phyloP scores from a whole-genome alignment of 805 yeast genomes.

The Torulaspora maleeae region DNA sequence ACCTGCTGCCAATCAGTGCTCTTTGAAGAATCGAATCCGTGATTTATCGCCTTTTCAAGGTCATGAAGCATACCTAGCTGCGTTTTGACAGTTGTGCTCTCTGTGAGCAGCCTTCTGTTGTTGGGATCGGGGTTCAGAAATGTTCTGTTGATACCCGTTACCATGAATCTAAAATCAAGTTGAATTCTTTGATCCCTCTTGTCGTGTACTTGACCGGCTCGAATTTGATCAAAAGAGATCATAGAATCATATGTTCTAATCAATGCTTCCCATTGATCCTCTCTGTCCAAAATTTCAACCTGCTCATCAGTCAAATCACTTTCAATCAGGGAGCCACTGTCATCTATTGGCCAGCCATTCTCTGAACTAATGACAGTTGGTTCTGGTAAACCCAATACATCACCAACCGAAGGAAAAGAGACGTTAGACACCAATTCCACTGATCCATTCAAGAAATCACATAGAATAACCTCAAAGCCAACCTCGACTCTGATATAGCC shows the following conservation, averaged over 20 bases:
- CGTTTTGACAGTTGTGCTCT: conserved; percentile 35
- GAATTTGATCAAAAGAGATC: conserved; percentile 42
- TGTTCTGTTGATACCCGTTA: conserved; percentile 51
- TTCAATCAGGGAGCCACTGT: conserved; percentile 20
- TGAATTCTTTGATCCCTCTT: conserved; percentile 46
- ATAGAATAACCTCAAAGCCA: conserved; percentile 57
- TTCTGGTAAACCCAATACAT: conserved; percentile 39
- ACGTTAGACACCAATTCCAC: conserved; percentile 45
- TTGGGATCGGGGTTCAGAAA: conserved; percentile 48
- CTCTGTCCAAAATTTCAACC: conserved; percentile 22
- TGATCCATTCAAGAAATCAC: conserved; percentile 50
- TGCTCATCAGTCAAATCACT: conserved; percentile 23
- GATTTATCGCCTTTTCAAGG: conserved; percentile 31
- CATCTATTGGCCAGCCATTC: conserved; percentile 33
- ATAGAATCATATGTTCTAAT: conserved; percentile 27
- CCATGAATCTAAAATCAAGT: conserved; percentile 49
- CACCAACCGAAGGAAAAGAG: conserved; percentile 38
- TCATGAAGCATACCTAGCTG: conserved; percentile 37
- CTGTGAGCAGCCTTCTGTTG: conserved; percentile 36
- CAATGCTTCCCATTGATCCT: conserved; percentile 23
- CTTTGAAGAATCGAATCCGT: conserved; percentile 37
- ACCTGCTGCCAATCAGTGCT: conserved; percentile 55
- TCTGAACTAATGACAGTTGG: conserved; percentile 25
- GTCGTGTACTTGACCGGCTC: conserved; percentile 45
- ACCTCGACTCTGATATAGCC: conserved; percentile 56